Evolutionary conservation across 2,329 filamentous ascomycete species (phyloP), one percentile per base, ranked within the genome.

Genomic region (Laburnicola sp.): DNA sequence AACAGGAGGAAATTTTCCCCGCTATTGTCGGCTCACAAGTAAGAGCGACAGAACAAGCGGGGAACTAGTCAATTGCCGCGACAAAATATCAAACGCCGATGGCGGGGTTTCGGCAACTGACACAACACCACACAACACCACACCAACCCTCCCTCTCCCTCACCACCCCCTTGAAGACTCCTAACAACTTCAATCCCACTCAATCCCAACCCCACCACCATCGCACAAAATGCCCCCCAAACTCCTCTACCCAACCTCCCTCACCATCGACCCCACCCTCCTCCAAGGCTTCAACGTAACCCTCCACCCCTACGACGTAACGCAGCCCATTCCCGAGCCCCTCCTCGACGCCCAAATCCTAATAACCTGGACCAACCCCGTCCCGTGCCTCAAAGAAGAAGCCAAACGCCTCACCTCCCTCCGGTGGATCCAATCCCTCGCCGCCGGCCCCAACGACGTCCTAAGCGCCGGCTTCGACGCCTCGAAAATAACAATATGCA

Each of bases 381-480:
- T 81, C 35, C 73, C 73, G 10, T 86, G 86, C 74, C 82, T 87
- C 52, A 71, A 76, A 22, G 81, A 86, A 64, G 84, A 83, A 42
- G 80, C 78, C 2, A 58, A 65, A 44, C 78, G 80, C 51, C 74
- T 86, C 67, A 80, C 76, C 49, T 80, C 82, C 35, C 76, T 87
- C 10, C 76, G 76, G 57, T 87, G 84, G 83, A 86, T 87, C 69
- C 84, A 87, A 63, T 85, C 82, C 0, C 82, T 86, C 30, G 84
- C 84, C 31, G 84, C 84, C 0, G 84, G 84, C 0, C 84, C 84
- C 59, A 86, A 86, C 66, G 84, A 86, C 64, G 83, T 86, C 11
- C 78, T 86, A 16, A 69, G 65, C 45, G 84, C 83, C 25, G 84
- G 84, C 49, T 86, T 87, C 69, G 79, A 83, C 64, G 60, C 75